These are phyloP conservation scores for Mucor circinelloides DNA, from an alignment of 371 early-diverging fungal genomes.

Conservation along the genomic window DNA sequence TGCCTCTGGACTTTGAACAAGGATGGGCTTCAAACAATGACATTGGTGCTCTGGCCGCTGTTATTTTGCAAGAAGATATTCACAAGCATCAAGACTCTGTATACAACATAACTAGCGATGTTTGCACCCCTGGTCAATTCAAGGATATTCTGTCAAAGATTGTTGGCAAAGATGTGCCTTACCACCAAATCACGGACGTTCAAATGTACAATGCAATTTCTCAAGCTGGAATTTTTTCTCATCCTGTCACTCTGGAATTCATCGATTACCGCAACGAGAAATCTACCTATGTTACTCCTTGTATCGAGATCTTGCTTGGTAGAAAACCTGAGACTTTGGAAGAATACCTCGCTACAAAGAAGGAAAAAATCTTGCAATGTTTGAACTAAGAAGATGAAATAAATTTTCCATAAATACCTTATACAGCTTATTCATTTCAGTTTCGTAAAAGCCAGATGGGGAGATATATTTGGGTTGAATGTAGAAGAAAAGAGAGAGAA, in stretches of 20 bases:
- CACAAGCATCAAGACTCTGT: conserved; percentile 24
- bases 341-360: conserved; percentile 7
- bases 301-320: conserved; percentile 7
- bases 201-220: conserved; percentile 13
- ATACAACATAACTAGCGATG: conserved; percentile 16
- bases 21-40: conserved; percentile 26
- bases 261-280: neutral
- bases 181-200: neutral
- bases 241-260: neutral
- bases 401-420: too few species aligned
- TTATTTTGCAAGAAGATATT: conserved; percentile 15
- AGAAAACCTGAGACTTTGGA: conserved; percentile 12
- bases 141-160: conserved; percentile 8
- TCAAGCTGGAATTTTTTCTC: neutral
- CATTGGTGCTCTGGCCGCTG: conserved; percentile 27
- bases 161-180: conserved; percentile 13
- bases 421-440: too few species aligned
- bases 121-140: neutral
- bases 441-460: too few species aligned
- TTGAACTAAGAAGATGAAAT: too few species aligned
- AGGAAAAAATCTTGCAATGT: neutral
- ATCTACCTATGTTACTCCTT: neutral
- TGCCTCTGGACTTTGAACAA: neutral
- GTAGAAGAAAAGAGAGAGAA: too few species aligned
- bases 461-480: too few species aligned